Evolutionary conservation across 441 rosid genomes (phyloP), one percentile per base, ranked within the genome.

Genomic region (Monsonia emarginata): DNA sequence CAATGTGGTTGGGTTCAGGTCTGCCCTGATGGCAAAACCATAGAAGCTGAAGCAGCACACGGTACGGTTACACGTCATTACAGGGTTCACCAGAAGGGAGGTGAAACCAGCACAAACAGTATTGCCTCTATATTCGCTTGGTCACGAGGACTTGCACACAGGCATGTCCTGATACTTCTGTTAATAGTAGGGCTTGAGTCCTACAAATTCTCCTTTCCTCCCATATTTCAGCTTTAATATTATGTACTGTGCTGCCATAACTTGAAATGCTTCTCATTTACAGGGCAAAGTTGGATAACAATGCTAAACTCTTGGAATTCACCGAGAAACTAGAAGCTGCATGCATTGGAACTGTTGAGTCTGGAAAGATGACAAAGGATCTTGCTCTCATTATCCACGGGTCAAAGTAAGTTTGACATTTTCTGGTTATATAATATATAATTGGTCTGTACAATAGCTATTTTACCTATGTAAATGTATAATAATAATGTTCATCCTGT

Each of bases 41-140:
- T 88, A 26, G 98, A 88, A 82, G 88, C 96, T 2, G 96, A 93
- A 83, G 97, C 97, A 40, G 98, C 97, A 30, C 98, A 93, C 72
- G 97, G 97, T 30, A 93, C 97, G 0, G 96, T 93, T 64, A 93
- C 97, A 11, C 92, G 97, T 48, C 98, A 93, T 82, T 90, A 71
- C 72, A 81, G 95, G 38, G 86, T 93, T 73, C 92, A 93, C 72
- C 88, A 93, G 77, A 90, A 84, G 78, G 97, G 97, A 63, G 91
- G 92, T 42, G 97, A 90, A 82, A 93, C 97, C 58, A 93, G 97
- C 81, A 90, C 97, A 52, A 93, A 93, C 79, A 93, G 97, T 84
- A 88, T 90, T 66, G 97, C 98, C 63, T 93, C 98, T 31, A 88
- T 93, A 44, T 93, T 93, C 81, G 95, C 98, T 68, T 93, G 97